Conservation (phyloP, 176 grass and related monocot genomes). For the Cenchrus fungigraminus region DNA sequence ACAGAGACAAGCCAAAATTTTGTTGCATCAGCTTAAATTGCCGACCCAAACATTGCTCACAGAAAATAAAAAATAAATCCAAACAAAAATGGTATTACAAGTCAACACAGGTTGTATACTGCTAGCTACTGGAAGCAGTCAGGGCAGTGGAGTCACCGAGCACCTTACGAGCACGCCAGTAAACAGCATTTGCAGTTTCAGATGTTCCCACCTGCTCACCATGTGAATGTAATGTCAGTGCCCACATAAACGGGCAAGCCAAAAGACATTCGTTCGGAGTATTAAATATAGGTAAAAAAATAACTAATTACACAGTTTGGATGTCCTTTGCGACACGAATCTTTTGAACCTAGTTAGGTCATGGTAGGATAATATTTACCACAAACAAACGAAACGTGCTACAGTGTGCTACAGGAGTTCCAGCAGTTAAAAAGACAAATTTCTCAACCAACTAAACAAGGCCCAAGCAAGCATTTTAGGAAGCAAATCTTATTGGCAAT, state of each 20-base stretch:
- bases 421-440: no score
- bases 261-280: no score
- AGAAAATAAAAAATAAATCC: conserved; percentile 26
- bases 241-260: neutral
- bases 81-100: conserved; percentile 39
- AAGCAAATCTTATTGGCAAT: neutral
- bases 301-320: no score
- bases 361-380: no score
- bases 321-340: no score
- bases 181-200: conserved; percentile 61
- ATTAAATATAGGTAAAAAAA: no score
- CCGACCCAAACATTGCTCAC: neutral
- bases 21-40: neutral
- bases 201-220: conserved; percentile 61
- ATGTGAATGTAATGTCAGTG: conserved; percentile 4
- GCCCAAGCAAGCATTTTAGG: neutral
- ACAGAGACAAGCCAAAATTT: conserved; percentile 7
- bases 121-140: conserved; percentile 20
- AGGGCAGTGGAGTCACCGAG: conserved; percentile 45
- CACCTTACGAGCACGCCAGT: conserved; percentile 68
- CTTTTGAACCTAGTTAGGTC: no score
- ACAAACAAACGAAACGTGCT: no score
- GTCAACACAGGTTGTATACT: neutral
- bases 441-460: no score
- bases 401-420: no score